A percentile compares a stretch with the other conserved stretches of the same genome.
Evolutionary conservation across 2,329 filamentous ascomycete species (phyloP).

Genomic region (Zasmidium angulare): DNA sequence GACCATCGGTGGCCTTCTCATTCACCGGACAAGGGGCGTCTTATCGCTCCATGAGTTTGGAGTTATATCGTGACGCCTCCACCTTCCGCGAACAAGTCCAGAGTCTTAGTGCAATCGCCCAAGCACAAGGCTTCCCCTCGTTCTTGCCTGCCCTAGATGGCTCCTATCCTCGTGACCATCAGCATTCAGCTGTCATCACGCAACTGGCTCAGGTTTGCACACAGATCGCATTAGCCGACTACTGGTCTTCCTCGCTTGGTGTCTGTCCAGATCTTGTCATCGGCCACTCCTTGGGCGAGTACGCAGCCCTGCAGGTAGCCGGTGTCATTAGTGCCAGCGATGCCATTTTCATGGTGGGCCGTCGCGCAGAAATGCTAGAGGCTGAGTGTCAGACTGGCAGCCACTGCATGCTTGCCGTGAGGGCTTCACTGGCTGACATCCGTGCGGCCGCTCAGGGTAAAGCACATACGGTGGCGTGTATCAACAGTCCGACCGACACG

Average conservation of each 20-base stretch:
- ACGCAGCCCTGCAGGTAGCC: constrained; percentile 38
- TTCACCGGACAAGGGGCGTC: constrained; percentile 42
- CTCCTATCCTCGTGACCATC: constrained; percentile 5
- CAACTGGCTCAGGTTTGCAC: constrained; percentile 43
- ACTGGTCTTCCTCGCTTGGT: constrained; percentile 31
- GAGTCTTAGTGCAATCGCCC: constrained; percentile 31
- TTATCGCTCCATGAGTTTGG: constrained; percentile 26
- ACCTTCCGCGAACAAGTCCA: constrained; percentile 35
- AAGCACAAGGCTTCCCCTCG: constrained; percentile 33
- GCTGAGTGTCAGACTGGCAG: constrained; percentile 23
- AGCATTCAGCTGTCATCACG: constrained; percentile 17
- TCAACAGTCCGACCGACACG: constrained; percentile 26
- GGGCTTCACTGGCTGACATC: constrained; percentile 10
- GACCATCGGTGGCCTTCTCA: constrained; percentile 36
- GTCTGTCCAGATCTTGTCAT: constrained; percentile 28
- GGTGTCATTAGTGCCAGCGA: constrained; percentile 37
- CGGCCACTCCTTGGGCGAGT: constrained; percentile 41
- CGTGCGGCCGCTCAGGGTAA: too few species aligned
- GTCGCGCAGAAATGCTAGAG: constrained; percentile 32
- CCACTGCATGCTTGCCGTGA: constrained; percentile 31
- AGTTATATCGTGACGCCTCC: constrained; percentile 33
- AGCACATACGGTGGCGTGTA: constrained; percentile 32
- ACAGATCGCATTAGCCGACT: constrained; percentile 42
- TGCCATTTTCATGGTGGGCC: constrained; percentile 39
- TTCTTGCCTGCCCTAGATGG: constrained; percentile 27